These are phyloP conservation scores for Boletus bicolor DNA, from an alignment of 768 basidiomycete genomes.

Conservation along the genomic window DNA sequence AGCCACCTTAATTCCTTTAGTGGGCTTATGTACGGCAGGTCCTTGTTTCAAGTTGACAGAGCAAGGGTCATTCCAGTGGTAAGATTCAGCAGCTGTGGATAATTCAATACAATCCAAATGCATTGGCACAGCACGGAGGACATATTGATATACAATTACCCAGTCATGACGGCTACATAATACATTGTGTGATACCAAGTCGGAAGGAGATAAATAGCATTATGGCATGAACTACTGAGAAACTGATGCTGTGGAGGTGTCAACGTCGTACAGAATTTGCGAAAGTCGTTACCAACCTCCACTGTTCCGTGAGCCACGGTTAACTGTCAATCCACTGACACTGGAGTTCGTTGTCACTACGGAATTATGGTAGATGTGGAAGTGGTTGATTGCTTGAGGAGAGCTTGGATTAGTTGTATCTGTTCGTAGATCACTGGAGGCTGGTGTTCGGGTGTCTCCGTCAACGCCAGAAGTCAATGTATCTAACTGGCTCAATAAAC, in stretches of 20 bases:
- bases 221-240: not conserved
- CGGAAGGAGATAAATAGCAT: not conserved
- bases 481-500: not conserved
- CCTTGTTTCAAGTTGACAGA: no score
- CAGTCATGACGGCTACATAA: not conserved
- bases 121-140: not conserved
- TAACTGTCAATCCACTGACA: not conserved
- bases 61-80: no score
- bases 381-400: not conserved
- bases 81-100: no score
- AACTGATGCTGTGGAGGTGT: not conserved
- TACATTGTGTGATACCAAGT: not conserved
- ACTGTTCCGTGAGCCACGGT: not conserved
- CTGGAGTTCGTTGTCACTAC: slow-evolving; percentile 5
- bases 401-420: no score
- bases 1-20: no score
- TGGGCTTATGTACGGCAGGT: no score
- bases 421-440: not conserved
- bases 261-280: not conserved
- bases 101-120: no score
- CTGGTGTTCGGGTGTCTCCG: not conserved
- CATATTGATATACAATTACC: no score
- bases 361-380: not conserved
- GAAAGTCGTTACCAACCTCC: not conserved
- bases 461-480: not conserved